Base-by-base conservation (phyloP, 1,139 yeast species). In the Casaregolazyma suthepensis region DNA sequence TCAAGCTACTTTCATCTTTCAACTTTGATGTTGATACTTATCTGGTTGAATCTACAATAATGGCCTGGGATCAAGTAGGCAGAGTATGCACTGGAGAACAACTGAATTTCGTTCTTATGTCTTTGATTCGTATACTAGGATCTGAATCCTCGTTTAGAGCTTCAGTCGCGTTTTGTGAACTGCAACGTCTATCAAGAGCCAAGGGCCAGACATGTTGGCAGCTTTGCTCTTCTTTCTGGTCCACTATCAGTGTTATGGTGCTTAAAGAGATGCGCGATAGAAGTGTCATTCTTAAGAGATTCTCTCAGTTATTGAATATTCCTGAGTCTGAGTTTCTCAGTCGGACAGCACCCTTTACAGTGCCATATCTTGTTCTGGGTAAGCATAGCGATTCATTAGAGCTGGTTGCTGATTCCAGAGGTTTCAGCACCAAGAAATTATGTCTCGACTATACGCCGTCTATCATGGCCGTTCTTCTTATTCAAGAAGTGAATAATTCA, bases 181-280 rank as follows among this genome's bases (percentile, higher is more conserved):
- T 87, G 19, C 67, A 77, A 19, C 68, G 74, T 22, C 75, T 83
- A 12, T 77, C 83, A 0, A 46, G 62, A 9, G 63, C 71, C 4
- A 71, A 71, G 56, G 60, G 64, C 2, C 59, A 60, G 19, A 67
- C 77, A 0, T 64, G 74, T 10, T 74, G 75, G 73, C 87, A 86
- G 63, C 68, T 93, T 17, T 71, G 90, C 38, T 80, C 89, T 2
- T 96, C 96, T 0, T 87, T 82, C 59, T 76, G 93, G 64, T 87
- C 94, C 1, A 78, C 86, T 50, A 74, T 90, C n/a, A 79, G 93
- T 43, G 79, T 83, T 52, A 76, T 79, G 48, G 75, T 88, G 15
- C 82, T 88, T 1, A 81, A 81, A 57, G 74, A 75, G 51, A 63
- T 78, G 45, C 69, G 68, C 2, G 68, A 72, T 4, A 80, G 79